These are phyloP conservation scores for Aspergillus costaricaensis DNA, from an alignment of 2,329 filamentous ascomycete species.

Conservation along the genomic window DNA sequence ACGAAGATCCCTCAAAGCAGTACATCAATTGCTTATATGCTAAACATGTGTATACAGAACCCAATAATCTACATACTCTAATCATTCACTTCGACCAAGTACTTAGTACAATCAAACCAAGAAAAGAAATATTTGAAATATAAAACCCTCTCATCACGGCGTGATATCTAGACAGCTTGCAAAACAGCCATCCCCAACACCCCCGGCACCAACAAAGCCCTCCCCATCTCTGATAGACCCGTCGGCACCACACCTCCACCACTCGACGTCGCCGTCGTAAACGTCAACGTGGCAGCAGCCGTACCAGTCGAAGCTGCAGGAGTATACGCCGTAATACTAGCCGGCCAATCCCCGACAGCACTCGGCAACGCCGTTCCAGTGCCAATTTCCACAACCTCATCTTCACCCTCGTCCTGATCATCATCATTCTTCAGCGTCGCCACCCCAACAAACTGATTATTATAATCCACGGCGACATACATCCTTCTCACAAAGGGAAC, in stretches of 20 bases:
- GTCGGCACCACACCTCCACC: conserved; percentile 5
- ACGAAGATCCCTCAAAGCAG: too few relatives aligned
- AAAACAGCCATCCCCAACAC: too few relatives aligned
- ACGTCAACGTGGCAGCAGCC: neutral
- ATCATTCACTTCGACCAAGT: too few relatives aligned
- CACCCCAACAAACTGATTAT: conserved; percentile 6
- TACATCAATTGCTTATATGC: too few relatives aligned
- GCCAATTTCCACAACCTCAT: conserved; percentile 8
- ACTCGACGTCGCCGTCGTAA: conserved; percentile 4
- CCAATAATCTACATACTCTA: too few relatives aligned
- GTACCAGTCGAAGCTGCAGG: neutral
- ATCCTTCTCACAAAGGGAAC: neutral
- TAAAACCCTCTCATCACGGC: too few relatives aligned
- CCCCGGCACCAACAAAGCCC: neutral
- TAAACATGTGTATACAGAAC: too few relatives aligned
- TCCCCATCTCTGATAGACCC: neutral
- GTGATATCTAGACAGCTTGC: too few relatives aligned
- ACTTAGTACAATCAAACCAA: too few relatives aligned
- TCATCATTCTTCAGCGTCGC: neutral
- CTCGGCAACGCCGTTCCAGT: conserved; percentile 6
- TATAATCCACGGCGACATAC: conserved; percentile 10
- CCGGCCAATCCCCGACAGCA: conserved; percentile 8
- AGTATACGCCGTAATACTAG: conserved; percentile 6
- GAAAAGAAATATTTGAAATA: too few relatives aligned
- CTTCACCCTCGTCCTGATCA: neutral